Evolutionary conservation across 176 grass and related monocot species (phyloP), one percentile per base, ranked within the genome.

Genomic region (Oryza glumipatula): DNA sequence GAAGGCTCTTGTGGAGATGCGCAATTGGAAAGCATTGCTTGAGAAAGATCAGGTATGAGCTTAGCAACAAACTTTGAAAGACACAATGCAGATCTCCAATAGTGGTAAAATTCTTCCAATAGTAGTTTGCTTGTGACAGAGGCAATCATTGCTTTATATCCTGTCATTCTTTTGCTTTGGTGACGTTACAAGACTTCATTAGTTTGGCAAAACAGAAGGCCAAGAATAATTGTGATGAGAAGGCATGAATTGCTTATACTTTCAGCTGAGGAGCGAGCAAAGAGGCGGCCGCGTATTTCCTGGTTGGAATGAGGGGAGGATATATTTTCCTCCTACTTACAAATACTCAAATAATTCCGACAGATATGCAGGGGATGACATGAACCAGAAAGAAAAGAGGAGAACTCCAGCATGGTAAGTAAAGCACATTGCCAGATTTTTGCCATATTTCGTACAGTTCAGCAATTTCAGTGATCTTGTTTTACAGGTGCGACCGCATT

Each of bases 321-420:
- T 97, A 89, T 97, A 97, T 76, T 97, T 94, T 44, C 95, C 95
- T 19, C 95, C 92, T 0, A 97, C 95, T 21, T 97, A 97, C 68
- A 97, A 97, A 79, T 97, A 97, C 84, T 97, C 92, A 1, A 93
- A 93, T 68, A 97, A 97, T 85, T 97, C 95, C 0, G 95, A 97
- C 72, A 89, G 83, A 66, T 97, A 97, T 8, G 83, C 95, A 5
- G 95, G 95, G 67, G 95, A 94, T 2, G 90, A 94, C 86, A 91
- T 91, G 86, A 93, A 93, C 22, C 88, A 88, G 13, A 97, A 97
- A 72, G 95, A 92, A 30, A 97, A 94, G 84, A 90, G 84, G 76
- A 84, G 95, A 81, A 97, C 95, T 82, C 95, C 95, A 63, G 92
- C 92, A 84, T 97, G 95, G 95, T 97, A 77, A 63, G 11, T 72